Evolutionary conservation across 805 yeast genomes (phyloP).

Genomic region (Pichia heedii): DNA sequence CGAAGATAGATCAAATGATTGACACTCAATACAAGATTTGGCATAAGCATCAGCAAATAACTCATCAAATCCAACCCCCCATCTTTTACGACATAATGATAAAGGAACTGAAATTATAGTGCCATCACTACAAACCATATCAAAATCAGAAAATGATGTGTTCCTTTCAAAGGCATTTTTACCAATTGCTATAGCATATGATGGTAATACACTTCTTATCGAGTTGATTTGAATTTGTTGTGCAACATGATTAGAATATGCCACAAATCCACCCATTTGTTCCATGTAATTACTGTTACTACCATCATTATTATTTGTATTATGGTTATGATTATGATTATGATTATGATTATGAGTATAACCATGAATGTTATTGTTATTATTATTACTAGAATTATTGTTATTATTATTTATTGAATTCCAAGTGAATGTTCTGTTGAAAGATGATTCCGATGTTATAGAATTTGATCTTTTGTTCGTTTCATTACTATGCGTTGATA

Average conservation of each 20-base stretch:
- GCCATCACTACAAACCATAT: constrained; percentile 62
- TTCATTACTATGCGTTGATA: background rate
- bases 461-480: constrained; percentile 1
- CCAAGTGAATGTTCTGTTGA: background rate
- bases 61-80: constrained; percentile 67
- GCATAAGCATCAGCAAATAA: constrained; percentile 57
- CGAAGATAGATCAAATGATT: constrained; percentile 1
- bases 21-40: constrained; percentile 35
- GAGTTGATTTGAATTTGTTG: constrained; percentile 62
- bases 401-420: background rate
- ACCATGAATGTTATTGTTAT: no score
- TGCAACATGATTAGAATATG: constrained; percentile 66
- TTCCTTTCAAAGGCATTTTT: constrained; percentile 66
- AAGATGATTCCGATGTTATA: background rate
- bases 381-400: no score
- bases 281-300: background rate
- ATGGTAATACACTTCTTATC: constrained; percentile 61
- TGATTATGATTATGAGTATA: no score
- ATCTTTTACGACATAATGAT: constrained; percentile 54
- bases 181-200: constrained; percentile 70
- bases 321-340: no score
- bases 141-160: constrained; percentile 58
- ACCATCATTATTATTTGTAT: no score
- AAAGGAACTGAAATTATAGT: constrained; percentile 56
- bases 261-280: constrained; percentile 41